Evolutionary conservation across 2,329 filamentous ascomycete species (phyloP).

Genomic region (Nothomitra cinnamomea): DNA sequence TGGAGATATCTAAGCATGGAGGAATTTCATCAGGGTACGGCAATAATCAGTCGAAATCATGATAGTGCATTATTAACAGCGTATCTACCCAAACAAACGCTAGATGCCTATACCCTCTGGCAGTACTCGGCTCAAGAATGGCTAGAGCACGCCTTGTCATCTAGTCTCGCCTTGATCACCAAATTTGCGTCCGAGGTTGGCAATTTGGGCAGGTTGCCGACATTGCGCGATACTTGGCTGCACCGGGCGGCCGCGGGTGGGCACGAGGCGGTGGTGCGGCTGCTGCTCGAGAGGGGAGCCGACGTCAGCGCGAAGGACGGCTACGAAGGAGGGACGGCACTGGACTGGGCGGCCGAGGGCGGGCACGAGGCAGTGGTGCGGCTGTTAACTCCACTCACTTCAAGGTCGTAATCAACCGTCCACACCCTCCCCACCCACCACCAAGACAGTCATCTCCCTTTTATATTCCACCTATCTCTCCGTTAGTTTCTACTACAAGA

Average conservation of each 20-base stretch:
- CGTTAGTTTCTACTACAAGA: neutral
- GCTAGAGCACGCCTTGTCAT: neutral
- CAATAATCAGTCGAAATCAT: neutral
- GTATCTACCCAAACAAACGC: neutral
- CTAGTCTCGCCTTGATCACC: neutral
- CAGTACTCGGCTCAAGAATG: neutral
- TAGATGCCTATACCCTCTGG: neutral
- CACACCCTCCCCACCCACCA: neutral
- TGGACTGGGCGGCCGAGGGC: neutral
- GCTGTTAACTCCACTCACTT: neutral
- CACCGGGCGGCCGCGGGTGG: neutral
- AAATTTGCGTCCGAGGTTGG: no score
- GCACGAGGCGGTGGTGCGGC: neutral
- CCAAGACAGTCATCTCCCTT: neutral
- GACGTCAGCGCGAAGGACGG: neutral
- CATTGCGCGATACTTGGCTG: neutral
- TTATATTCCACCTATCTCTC: neutral
- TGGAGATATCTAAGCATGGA: slow-evolving; percentile 1
- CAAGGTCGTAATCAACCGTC: neutral
- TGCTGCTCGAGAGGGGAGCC: neutral
- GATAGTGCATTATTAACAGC: neutral
- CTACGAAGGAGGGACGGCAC: neutral
- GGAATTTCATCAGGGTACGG: neutral
- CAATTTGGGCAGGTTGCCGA: neutral
- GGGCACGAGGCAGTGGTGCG: neutral